These are phyloP conservation scores for Macroventuria anomochaeta DNA, from an alignment of 2,329 filamentous ascomycete species.

Conservation along the genomic window DNA sequence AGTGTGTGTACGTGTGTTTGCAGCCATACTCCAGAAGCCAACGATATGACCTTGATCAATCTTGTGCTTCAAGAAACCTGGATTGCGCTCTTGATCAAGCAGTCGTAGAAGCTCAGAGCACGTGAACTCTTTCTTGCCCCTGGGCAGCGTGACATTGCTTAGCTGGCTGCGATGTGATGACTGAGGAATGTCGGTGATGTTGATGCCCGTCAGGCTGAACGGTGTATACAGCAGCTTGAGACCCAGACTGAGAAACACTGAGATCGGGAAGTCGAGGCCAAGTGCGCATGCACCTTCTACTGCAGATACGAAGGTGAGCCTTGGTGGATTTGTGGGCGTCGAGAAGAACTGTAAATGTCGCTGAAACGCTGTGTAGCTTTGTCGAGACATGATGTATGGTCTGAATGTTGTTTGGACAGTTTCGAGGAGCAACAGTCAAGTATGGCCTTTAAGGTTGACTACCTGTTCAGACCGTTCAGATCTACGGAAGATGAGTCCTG, in stretches of 20 bases:
- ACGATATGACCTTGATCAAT: conserved; percentile 32
- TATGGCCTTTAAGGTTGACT: not conserved
- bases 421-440: not conserved
- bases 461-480: not conserved
- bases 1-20: conserved; percentile 22
- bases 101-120: conserved; percentile 27
- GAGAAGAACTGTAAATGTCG: conserved; percentile 33
- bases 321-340: conserved; percentile 26
- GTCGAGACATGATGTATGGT: conserved; percentile 19
- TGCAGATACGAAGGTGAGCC: conserved; percentile 28
- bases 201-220: conserved; percentile 24
- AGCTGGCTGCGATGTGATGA: conserved; percentile 29
- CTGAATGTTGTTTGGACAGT: too few species aligned
- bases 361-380: conserved; percentile 29
- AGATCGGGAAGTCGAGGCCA: conserved; percentile 31
- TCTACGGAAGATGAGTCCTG: not conserved
- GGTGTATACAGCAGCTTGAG: conserved; percentile 28
- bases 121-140: conserved; percentile 21
- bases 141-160: conserved; percentile 10
- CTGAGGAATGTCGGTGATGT: conserved; percentile 25
- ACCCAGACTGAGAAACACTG: conserved; percentile 27
- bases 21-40: conserved; percentile 34
- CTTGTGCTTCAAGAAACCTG: conserved; percentile 22
- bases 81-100: conserved; percentile 6
- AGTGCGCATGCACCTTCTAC: conserved; percentile 26